Evolutionary conservation across 768 basidiomycete species (phyloP).

Genomic region (Russula earlei): DNA sequence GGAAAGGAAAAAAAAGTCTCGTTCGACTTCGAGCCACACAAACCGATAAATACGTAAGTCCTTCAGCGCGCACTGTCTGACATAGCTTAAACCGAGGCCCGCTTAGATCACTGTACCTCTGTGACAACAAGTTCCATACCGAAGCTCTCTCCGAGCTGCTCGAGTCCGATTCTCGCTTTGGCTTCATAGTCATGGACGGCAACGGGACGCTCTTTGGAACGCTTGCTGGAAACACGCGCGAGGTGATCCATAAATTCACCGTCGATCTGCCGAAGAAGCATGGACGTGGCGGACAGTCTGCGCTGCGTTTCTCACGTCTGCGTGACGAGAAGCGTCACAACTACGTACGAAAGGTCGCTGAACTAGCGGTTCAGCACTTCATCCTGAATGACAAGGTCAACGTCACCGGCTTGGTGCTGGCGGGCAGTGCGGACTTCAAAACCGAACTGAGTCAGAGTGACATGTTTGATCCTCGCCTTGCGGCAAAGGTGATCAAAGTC

Average conservation of each 20-base stretch:
- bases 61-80: background rate
- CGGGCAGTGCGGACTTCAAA: slow-evolving; percentile 98
- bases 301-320: slow-evolving; percentile 97
- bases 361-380: slow-evolving; percentile 94
- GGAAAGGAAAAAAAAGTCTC: slow-evolving; percentile 99
- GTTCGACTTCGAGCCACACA: slow-evolving; percentile 97
- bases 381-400: slow-evolving; percentile 98
- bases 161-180: slow-evolving; percentile 95
- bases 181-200: slow-evolving; percentile 99
- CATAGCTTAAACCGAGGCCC: background rate
- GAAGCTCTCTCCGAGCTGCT: slow-evolving; percentile 94
- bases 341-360: slow-evolving; percentile 98
- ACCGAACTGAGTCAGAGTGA: slow-evolving; percentile 94
- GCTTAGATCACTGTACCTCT: slow-evolving; percentile 89
- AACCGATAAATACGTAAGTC: slow-evolving; percentile 94
- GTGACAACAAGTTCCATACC: slow-evolving; percentile 99
- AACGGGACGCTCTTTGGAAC: slow-evolving; percentile 96
- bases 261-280: slow-evolving; percentile 99
- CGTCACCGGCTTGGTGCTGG: slow-evolving; percentile 89
- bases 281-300: slow-evolving; percentile 99
- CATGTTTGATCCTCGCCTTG: slow-evolving; percentile 87
- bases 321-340: slow-evolving; percentile 99
- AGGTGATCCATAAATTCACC: slow-evolving; percentile 95
- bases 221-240: slow-evolving; percentile 93
- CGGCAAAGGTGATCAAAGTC: slow-evolving; percentile 89